These are phyloP conservation scores for Coelastrella sp. DNA, from an alignment of 139 green algal genomes.

Conservation along the genomic window DNA sequence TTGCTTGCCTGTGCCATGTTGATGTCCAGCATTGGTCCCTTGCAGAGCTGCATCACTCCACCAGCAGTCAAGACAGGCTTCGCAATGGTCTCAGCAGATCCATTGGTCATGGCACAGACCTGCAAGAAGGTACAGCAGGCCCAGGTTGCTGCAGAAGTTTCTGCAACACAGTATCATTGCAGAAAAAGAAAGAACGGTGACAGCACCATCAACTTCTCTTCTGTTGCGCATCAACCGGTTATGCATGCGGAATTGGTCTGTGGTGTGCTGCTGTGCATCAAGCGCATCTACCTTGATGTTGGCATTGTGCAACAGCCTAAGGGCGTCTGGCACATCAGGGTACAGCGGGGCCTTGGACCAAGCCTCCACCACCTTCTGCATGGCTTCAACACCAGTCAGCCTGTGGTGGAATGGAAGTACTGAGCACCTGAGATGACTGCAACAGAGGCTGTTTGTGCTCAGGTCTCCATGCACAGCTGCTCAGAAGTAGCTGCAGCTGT, in stretches of 20 bases:
- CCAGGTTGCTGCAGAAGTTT: too few relatives aligned
- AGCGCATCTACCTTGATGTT: conserved; percentile 24
- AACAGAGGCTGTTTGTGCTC: too few relatives aligned
- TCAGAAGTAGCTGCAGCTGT: too few relatives aligned
- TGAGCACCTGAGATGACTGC: too few relatives aligned
- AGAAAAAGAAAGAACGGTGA: background rate
- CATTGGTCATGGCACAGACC: conserved; percentile 31
- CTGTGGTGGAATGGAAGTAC: background rate
- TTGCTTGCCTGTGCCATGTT: conserved; percentile 19
- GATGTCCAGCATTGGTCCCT: conserved; percentile 22
- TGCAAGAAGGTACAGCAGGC: background rate
- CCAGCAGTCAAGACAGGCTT: background rate
- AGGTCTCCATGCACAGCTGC: background rate
- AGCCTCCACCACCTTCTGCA: background rate
- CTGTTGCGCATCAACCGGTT: background rate
- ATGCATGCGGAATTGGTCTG: background rate
- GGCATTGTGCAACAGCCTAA: background rate
- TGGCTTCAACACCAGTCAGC: conserved; percentile 35
- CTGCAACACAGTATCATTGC: background rate
- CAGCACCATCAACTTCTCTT: background rate
- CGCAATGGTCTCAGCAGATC: background rate
- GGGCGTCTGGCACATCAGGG: conserved; percentile 10
- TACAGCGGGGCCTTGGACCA: conserved; percentile 17
- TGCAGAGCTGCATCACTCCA: conserved; percentile 24
- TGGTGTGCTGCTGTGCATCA: background rate